Conservation (phyloP, 768 basidiomycete species). For the Collybiopsis luxurians region DNA sequence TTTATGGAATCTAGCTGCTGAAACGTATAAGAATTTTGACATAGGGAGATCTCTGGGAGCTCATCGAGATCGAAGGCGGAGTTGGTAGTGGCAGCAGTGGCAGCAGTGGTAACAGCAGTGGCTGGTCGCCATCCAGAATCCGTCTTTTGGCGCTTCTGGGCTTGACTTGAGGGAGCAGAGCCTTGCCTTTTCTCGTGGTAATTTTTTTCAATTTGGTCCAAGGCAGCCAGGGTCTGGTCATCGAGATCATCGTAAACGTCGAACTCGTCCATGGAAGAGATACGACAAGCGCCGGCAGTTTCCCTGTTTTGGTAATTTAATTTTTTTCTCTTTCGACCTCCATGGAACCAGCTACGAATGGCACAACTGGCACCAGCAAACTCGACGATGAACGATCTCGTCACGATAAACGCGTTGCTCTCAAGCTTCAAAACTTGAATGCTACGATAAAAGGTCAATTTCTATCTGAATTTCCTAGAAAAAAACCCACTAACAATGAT, state of each 20-base stretch:
- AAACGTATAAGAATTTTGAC: slow-evolving; percentile 51
- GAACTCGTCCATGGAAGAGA: slow-evolving; percentile 43
- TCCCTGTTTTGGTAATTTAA: neutral
- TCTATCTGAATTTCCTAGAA: neutral
- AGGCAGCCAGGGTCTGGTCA: slow-evolving; percentile 54
- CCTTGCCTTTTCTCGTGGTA: slow-evolving; percentile 27
- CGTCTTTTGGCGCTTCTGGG: slow-evolving; percentile 57
- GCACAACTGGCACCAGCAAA: slow-evolving; percentile 22
- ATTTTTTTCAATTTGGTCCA: slow-evolving; percentile 58
- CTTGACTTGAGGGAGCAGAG: slow-evolving; percentile 26
- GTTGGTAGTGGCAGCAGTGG: slow-evolving; percentile 16
- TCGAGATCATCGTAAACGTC: slow-evolving; percentile 72
- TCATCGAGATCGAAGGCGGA: slow-evolving; percentile 42
- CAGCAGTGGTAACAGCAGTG: slow-evolving; percentile 16
- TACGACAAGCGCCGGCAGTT: neutral
- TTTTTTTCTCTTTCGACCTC: neutral
- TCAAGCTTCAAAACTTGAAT: slow-evolving; percentile 51
- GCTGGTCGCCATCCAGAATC: slow-evolving; percentile 39
- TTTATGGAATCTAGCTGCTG: slow-evolving; percentile 12
- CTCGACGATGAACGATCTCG: slow-evolving; percentile 51
- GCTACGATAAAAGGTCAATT: slow-evolving; percentile 10
- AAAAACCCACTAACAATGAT: neutral
- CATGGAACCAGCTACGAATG: slow-evolving; percentile 15
- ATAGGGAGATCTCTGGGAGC: slow-evolving; percentile 63
- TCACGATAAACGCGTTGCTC: slow-evolving; percentile 51